phyloP scores from a whole-genome alignment of 768 basidiomycete genomes.

The Hemileccinum impolitum region DNA sequence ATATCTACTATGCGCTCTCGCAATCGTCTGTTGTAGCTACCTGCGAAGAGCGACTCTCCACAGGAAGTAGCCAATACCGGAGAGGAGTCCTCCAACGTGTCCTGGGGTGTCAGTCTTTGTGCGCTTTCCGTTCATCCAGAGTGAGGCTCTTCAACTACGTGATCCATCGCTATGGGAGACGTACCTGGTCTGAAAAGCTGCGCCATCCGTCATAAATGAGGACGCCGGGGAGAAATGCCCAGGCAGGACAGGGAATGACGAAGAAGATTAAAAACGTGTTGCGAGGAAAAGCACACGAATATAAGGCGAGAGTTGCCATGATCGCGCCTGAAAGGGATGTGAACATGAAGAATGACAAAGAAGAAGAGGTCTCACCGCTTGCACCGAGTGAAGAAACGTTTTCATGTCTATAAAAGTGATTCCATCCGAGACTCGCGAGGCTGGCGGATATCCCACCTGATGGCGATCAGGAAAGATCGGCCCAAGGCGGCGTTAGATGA shows the following conservation, averaged over 20 bases:
- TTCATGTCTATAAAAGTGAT: constrained; percentile 31
- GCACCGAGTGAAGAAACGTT: constrained; percentile 54
- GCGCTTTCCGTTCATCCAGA: constrained; percentile 34
- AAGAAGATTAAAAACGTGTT: constrained; percentile 70
- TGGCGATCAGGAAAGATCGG: background rate
- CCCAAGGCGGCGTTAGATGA: background rate
- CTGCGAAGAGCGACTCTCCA: constrained; percentile 30
- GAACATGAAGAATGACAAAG: background rate
- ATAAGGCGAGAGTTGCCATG: constrained; percentile 65
- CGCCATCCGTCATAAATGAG: constrained; percentile 35
- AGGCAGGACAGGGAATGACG: constrained; percentile 77
- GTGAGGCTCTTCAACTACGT: background rate
- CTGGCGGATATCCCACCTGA: constrained; percentile 61
- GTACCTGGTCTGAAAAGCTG: constrained; percentile 34
- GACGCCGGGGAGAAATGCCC: constrained; percentile 66
- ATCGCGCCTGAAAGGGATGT: constrained; percentile 54
- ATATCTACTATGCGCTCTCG: constrained; percentile 8
- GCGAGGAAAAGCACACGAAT: constrained; percentile 66
- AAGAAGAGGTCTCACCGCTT: constrained; percentile 51
- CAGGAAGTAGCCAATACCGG: constrained; percentile 54
- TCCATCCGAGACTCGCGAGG: constrained; percentile 47
- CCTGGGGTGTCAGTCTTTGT: constrained; percentile 57
- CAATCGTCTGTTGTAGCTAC: constrained; percentile 8
- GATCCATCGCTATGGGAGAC: constrained; percentile 5
- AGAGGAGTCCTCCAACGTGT: constrained; percentile 65